Conservation (phyloP, 1,284 basidiomycete genomes). For the Austropuccinia psidii region DNA sequence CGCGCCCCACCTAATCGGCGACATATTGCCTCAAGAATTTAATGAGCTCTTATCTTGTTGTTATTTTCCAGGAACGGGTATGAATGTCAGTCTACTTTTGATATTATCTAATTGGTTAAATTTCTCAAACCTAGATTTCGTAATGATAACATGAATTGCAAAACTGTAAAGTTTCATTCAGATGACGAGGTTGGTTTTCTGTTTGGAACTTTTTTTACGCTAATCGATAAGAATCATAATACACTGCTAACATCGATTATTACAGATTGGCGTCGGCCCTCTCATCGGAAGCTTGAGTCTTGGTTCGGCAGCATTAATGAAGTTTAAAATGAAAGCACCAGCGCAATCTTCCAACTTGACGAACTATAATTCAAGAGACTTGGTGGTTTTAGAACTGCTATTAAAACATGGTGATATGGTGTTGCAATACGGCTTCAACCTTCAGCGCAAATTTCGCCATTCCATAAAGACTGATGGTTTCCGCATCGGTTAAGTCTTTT, state of each 20-base stretch:
- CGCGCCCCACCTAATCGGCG: background rate
- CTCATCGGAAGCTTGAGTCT: conserved; percentile 27
- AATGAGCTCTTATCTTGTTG: conserved; percentile 30
- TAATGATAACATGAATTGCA: background rate
- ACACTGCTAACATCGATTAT: background rate
- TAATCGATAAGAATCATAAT: too few species aligned
- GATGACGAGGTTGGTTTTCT: conserved; percentile 38
- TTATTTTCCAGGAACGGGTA: conserved; percentile 24
- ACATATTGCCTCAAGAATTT: background rate
- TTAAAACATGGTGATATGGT: conserved; percentile 29
- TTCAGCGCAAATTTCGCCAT: conserved; percentile 13
- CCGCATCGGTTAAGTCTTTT: too few species aligned
- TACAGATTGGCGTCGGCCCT: conserved; percentile 5
- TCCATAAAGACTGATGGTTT: conserved; percentile 22
- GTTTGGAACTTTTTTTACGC: too few species aligned
- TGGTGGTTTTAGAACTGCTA: conserved; percentile 6
- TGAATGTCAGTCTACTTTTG: conserved; percentile 16
- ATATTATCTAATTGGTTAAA: background rate
- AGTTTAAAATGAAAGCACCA: conserved; percentile 16
- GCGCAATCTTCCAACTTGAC: background rate
- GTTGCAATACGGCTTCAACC: conserved; percentile 9
- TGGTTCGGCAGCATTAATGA: conserved; percentile 26
- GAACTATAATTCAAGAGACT: background rate
- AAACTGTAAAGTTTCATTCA: conserved; percentile 13
- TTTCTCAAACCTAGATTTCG: background rate